Conservation (phyloP, 2,329 filamentous ascomycete species). For the Diaporthe capsici region DNA sequence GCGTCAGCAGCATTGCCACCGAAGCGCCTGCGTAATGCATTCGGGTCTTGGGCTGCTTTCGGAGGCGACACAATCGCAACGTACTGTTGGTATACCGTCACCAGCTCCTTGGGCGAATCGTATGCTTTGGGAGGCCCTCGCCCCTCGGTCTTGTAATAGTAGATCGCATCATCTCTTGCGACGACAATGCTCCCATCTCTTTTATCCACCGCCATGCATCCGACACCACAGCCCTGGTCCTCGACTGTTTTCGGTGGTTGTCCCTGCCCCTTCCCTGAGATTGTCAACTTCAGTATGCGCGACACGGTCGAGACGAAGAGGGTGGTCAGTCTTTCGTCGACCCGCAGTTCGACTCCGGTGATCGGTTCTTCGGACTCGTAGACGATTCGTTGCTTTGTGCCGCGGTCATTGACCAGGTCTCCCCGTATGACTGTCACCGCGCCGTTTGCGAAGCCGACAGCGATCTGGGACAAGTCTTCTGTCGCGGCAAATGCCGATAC, state of each 20-base stretch:
- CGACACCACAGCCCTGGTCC: conserved; percentile 90
- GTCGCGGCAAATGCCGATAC: conserved; percentile 91
- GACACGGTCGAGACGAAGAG: conserved; percentile 94
- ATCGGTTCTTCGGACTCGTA: conserved; percentile 98
- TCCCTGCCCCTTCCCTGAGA: conserved; percentile 90
- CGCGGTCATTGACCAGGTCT: conserved; percentile 94
- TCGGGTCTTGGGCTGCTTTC: conserved; percentile 67
- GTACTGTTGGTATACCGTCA: conserved; percentile 87
- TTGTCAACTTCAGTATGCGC: conserved; percentile 86
- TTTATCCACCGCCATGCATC: conserved; percentile 92
- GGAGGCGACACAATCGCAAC: conserved; percentile 88
- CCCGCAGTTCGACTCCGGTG: conserved; percentile 86
- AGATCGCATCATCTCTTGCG: conserved; percentile 95
- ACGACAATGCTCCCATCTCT: conserved; percentile 88
- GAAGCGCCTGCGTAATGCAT: conserved; percentile 78
- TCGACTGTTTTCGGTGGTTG: conserved; percentile 90
- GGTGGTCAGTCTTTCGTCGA: conserved; percentile 75
- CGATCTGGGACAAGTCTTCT: conserved; percentile 91
- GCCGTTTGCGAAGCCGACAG: conserved; percentile 95
- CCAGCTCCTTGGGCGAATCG: conserved; percentile 88
- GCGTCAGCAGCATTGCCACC: conserved; percentile 80
- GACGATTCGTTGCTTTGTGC: conserved; percentile 92
- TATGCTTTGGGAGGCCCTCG: conserved; percentile 91
- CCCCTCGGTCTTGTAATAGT: conserved; percentile 89
- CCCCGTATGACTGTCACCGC: conserved; percentile 93